Base-by-base conservation (phyloP, 352 stramenopile genomes). In the Phytophthora lateralis region DNA sequence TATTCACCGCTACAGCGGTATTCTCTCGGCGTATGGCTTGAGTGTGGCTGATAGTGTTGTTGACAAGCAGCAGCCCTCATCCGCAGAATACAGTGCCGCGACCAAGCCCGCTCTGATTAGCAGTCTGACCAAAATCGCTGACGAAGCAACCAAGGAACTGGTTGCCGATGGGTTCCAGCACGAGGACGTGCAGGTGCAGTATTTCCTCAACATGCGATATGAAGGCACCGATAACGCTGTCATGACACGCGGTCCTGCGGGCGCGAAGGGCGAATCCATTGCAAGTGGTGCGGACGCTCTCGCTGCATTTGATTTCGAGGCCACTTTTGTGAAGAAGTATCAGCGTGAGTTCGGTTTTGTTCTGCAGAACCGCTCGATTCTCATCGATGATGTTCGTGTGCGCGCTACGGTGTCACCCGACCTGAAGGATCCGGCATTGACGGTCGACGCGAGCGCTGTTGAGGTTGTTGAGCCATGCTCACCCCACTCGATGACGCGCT, bases 151-250 rank as follows among this genome's bases (percentile, higher is more conserved):
- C 24, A 74, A 82, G 6, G 80, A 97, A 43, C 73, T 96, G 20
- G 80, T 91, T 17, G 75, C 55, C n/a, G 74, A 91, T 41, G 84
- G 84, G 20, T 92, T 99, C 48, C 82, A 89, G 46, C 69, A 60
- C 20, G 91, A 98, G 66, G 97, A 90, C 41, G 93, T 99, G 38
- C 73, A 93, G 44, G 86, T 97, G 46, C 90, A 99, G 71, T 97
- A 92, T 52, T 99, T 97, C 72, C 76, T 99, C 38, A 99, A 99
- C 71, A 95, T 99, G 80, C 89, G 98, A 12, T 99, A 99, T 73
- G 79, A 99, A 69, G 97, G 97, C 27, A 99, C 98, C 0, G 98
- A 99, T 67, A 99, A 97, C 59, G 95, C 96, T 20, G 92, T 99
- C 24, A 99, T 99, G 97, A 98, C 85, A 1, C 84, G 82, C 18